A percentile compares a stretch with the other conserved stretches of the same genome.
Conservation (phyloP, 129 eudicot genomes). For the Sambucus nigra region DNA sequence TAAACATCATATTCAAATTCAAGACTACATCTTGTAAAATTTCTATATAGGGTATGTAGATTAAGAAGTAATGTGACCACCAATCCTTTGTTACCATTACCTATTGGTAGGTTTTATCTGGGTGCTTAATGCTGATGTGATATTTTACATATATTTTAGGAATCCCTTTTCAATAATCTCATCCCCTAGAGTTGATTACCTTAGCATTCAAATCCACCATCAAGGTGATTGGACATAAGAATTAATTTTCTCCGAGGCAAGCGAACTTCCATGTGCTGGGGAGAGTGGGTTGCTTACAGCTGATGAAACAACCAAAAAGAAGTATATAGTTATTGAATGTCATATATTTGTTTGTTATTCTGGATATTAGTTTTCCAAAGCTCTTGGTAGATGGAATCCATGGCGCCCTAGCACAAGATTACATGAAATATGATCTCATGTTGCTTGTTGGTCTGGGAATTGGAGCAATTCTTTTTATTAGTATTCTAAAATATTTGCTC, state of each 20-base stretch:
- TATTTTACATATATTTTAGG: slow-evolving; percentile 27
- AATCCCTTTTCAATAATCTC: slow-evolving; percentile 97
- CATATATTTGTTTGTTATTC: neutral
- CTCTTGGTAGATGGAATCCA: slow-evolving; percentile 88
- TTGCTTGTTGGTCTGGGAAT: slow-evolving; percentile 94
- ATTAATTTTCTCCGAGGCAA: slow-evolving; percentile 73
- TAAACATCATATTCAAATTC: too few relatives aligned
- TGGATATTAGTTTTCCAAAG: slow-evolving; percentile 68
- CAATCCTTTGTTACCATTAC: too few relatives aligned
- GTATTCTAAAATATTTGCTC: slow-evolving; percentile 87
- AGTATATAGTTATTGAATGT: slow-evolving; percentile 23
- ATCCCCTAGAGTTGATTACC: slow-evolving; percentile 90
- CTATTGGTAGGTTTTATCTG: too few relatives aligned
- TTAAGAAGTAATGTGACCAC: too few relatives aligned
- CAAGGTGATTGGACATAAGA: slow-evolving; percentile 98
- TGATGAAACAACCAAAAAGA: slow-evolving; percentile 74
- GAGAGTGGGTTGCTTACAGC: slow-evolving; percentile 93
- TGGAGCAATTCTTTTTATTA: slow-evolving; percentile 96
- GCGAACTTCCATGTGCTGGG: slow-evolving; percentile 73
- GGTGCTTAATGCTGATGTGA: neutral
- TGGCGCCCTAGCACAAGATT: slow-evolving; percentile 98
- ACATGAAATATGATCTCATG: slow-evolving; percentile 77
- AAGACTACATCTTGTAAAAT: too few relatives aligned
- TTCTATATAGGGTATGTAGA: neutral
- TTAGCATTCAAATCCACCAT: slow-evolving; percentile 80